These are phyloP conservation scores for Tolypocladium tundrense DNA, from an alignment of 2,329 filamentous ascomycete genomes.

Conservation along the genomic window DNA sequence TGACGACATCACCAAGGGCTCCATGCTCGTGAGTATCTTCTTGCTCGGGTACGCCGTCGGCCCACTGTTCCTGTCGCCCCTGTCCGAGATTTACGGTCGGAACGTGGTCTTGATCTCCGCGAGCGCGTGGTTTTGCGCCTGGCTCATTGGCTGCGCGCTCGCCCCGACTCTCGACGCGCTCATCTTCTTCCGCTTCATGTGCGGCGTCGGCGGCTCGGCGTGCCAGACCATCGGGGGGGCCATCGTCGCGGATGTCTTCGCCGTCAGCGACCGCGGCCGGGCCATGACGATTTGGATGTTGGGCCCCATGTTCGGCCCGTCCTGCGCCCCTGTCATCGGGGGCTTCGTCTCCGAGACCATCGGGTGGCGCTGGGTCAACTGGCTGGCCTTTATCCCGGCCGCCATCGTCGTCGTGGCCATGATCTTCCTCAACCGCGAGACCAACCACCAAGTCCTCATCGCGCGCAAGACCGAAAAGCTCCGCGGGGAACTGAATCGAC, in stretches of 20 bases:
- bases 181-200: conserved; percentile 48
- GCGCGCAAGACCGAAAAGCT: conserved; percentile 35
- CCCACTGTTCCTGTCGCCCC: conserved; percentile 44
- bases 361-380: conserved; percentile 43
- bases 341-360: conserved; percentile 38
- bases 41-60: conserved; percentile 49
- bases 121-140: conserved; percentile 51
- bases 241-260: conserved; percentile 45
- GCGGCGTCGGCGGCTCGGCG: conserved; percentile 47
- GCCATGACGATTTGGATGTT: conserved; percentile 41
- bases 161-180: conserved; percentile 42
- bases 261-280: conserved; percentile 32
- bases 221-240: conserved; percentile 41
- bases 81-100: conserved; percentile 57
- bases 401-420: conserved; percentile 13
- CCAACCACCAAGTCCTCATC: conserved; percentile 35
- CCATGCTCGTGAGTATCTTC: conserved; percentile 52
- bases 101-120: conserved; percentile 43
- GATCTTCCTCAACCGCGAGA: conserved; percentile 27
- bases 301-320: conserved; percentile 49
- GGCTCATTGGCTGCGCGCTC: conserved; percentile 55
- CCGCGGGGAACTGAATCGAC: conserved; percentile 30
- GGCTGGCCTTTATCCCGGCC: conserved; percentile 39
- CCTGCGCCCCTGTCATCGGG: conserved; percentile 35
- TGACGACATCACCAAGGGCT: conserved; percentile 25